Base-by-base conservation (phyloP, 495 filamentous ascomycete genomes). In the Bacidia gigantensis region DNA sequence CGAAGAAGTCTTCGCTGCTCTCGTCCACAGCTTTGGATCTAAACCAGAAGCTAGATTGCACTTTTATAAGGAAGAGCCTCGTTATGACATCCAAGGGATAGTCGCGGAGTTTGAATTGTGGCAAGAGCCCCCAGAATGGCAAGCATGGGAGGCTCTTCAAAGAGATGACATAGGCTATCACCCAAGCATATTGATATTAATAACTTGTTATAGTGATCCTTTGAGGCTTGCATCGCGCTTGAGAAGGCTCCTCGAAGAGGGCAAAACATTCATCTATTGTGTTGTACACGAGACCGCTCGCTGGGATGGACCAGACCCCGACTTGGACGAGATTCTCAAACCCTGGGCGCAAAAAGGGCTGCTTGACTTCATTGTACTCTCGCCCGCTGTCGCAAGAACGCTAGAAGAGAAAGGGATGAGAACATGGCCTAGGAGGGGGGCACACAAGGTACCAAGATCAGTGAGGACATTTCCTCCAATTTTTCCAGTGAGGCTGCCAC, bases 1-100 rank as follows among this genome's bases (percentile, higher is more conserved):
- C 50, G 61, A 64, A 26, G 61, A 64, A 43, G 61, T 64, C 26
- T 51, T 60, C 5, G 61, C 61, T 2, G 60, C 61, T 3, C 51
- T 62, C 35, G 53, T 64, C 25, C 55, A 60, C 51, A 46, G 56
- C 20, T 58, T 64, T 46, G 61, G 60, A 7, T 54, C 58, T 5
- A 60, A 60, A 21, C 50, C 24, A 2, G 50, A 50, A 7, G 49
- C 48, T n/a, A 23, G 48, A 10, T n/a, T 63, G 39, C 41, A 49
- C 26, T 48, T 61, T 32, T 59, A 53, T 29, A 52, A 58, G 49
- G 29, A 60, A 7, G 32, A 52, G 12, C 57, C 53, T 11, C 60
- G 61, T 22, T 62, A 58, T 39, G 43, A 49, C n/a, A 60, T 60
- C 46, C 51, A 46, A 25, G 52, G 56, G 9, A 58, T 64, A n/a